Base-by-base conservation (phyloP, 2,329 filamentous ascomycete genomes). In the Cephalotrichum gorgonifer region DNA sequence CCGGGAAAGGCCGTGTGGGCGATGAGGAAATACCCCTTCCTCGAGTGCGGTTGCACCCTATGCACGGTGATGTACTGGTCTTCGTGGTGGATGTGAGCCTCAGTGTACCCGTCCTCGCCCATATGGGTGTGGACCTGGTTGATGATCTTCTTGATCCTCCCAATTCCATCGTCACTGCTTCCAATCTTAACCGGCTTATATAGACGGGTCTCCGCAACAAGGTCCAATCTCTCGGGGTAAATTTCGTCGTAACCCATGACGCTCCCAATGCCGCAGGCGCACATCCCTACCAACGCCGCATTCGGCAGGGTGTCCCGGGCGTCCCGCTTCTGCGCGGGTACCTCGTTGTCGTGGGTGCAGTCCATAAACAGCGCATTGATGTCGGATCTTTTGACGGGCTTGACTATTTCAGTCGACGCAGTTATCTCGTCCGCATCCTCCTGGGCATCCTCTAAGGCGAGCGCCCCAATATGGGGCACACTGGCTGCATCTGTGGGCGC, bases 181-280 rank as follows among this genome's bases (percentile, higher is more conserved):
- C 85, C 81, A 39, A 81, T 68, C 54, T 83, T 78, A 2, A 75
- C 71, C 8, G 64, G 64, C 3, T 63, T 60, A 65, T 98, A 98
- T 2, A 85, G 70, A 30, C 93, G 78, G 23, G 79, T 94, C 65
- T 98, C 93, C 48, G 88, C 81, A 15, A 98, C 93, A 15, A 98
- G 76, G 58, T 98, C 89, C n/a, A 98, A 81, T 49, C 96, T 75
- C 57, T 85, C 83, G 1, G 93, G 93, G 57, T 97, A 98, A 52
- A 97, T 82, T 64, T 98, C 93, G 61, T 98, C 93, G 59, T 95
- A 97, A 2, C 93, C 93, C 82, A 97, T 95, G 44, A 97, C 93
- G 61, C 93, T 97, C 42, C 93, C 93, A 7, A 86, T 90, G 2
- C 91, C 88, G 57, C 88, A 95, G 23, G 89, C 83, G 64, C 94